Base-by-base conservation (phyloP, 352 stramenopile genomes). In the Phytophthora kernoviae region DNA sequence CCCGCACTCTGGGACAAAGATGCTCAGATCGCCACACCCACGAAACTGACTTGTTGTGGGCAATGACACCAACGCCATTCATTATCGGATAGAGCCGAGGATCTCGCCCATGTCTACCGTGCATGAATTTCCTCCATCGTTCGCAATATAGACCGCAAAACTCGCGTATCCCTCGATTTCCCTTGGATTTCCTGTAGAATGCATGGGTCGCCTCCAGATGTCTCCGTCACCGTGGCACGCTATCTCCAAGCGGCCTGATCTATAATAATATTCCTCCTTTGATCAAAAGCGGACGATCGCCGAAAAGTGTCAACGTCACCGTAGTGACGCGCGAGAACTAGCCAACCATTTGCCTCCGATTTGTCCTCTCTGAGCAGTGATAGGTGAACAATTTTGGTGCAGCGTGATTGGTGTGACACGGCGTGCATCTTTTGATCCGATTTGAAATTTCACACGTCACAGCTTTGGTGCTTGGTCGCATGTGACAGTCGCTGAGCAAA, bases 381-480 rank as follows among this genome's bases (percentile, higher is more conserved):
- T 43, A 21, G 37, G 37, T 17, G 17, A 7, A 17, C 8, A 32
- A 47, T 46, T 11, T 26, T 10, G 1, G 21, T 62, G 32, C 14
- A 18, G 4, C 6, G 1, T n/a, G 51, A 65, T 60, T 57, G 48
- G 61, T 41, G 8, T 41, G 34, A 41, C 34, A 17, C 34, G 34
- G 4, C 14, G 4, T 17, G 34, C 34, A 17, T 41, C 37, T 11
- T 43, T 18, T 11, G 20, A 14, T 4, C 20, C 37, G 12, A 21
- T 43, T 43, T 18, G 37, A 40, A 2, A 21, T 21, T 21, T 4
- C n/a, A 43, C 15, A 22, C 49, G 62, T 63, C 48, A 54, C n/a
- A n/a, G n/a, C 51, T 27, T 59, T 68, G 60, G 60, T 68, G 60
- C 55, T 65, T 65, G 49, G 49, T 41, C 24, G 39, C 45, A 46